These are phyloP conservation scores for Monilinia polystroma DNA, from an alignment of 2,329 filamentous ascomycete genomes.

Conservation along the genomic window DNA sequence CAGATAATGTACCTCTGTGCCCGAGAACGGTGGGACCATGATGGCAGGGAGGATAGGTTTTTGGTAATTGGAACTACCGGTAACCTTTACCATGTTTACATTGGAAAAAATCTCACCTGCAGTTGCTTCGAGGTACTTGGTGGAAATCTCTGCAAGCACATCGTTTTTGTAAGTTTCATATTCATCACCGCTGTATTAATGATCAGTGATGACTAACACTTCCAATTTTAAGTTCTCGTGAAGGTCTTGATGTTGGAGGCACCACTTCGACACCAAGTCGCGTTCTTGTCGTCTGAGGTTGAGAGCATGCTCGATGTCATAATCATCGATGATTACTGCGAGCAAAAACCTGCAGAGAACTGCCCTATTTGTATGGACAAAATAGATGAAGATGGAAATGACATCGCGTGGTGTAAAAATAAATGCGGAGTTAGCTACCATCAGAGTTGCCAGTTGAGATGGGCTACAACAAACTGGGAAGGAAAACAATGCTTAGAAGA, in stretches of 20 bases:
- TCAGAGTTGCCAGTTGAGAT: background rate
- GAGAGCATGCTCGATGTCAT: background rate
- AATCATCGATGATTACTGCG: background rate
- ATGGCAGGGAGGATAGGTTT: background rate
- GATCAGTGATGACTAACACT: background rate
- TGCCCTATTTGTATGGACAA: background rate
- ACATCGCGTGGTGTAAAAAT: background rate
- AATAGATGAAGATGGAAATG: background rate
- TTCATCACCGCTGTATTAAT: conserved; percentile 41
- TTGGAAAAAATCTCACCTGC: conserved; percentile 53
- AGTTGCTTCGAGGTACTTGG: conserved; percentile 53
- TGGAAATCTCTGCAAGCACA: conserved; percentile 63
- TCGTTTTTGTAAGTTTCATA: conserved; percentile 50
- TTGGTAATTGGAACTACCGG: conserved; percentile 59
- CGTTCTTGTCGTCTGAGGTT: background rate
- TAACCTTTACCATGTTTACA: conserved; percentile 59
- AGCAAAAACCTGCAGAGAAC: background rate
- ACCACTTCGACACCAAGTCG: background rate
- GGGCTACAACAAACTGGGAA: background rate
- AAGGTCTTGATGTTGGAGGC: background rate
- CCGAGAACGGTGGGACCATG: background rate
- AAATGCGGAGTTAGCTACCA: background rate
- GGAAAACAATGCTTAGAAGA: too few species aligned
- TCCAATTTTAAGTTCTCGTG: background rate
- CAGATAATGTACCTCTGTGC: background rate